Percentiles rank a stretch among this genome's conserved stretches.
Conservation (phyloP, 192 early-diverging fungal species). For the Coemansia guatemalensis region DNA sequence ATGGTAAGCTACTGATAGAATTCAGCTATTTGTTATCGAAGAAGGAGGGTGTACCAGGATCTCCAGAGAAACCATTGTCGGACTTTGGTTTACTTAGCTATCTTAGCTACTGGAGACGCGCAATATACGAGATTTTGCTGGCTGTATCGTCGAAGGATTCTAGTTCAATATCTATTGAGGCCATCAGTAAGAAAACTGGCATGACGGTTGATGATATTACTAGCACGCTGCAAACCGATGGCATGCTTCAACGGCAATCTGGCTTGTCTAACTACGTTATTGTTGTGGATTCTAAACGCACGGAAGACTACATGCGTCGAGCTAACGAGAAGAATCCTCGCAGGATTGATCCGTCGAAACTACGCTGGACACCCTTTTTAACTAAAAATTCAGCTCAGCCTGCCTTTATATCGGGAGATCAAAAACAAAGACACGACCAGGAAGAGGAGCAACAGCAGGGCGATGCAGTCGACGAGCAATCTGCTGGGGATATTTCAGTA, state of each 20-base stretch:
- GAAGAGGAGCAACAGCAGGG: not conserved
- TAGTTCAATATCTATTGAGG: conserved; percentile 43
- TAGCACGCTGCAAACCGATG: conserved; percentile 65
- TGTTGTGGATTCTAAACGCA: conserved; percentile 47
- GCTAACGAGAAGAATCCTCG: conserved; percentile 56
- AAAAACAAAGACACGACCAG: not conserved
- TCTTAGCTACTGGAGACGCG: conserved; percentile 81
- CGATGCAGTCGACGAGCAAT: conserved; percentile 4
- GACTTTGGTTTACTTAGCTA: conserved; percentile 88
- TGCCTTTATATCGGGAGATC: not conserved
- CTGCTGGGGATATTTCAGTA: conserved; percentile 3
- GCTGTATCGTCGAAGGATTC: conserved; percentile 5
- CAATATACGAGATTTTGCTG: conserved; percentile 68
- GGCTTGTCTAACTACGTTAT: conserved; percentile 49
- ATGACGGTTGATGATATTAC: conserved; percentile 84
- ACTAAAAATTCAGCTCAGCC: conserved; percentile 28
- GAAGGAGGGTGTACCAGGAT: conserved; percentile 73
- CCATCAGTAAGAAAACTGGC: conserved; percentile 66
- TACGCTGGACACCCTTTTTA: conserved; percentile 71
- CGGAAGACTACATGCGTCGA: conserved; percentile 50
- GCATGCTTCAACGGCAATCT: conserved; percentile 35
- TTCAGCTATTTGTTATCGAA: conserved; percentile 87
- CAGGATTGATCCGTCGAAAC: conserved; percentile 58
- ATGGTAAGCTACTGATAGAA: conserved; percentile 90
- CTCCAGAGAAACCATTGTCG: conserved; percentile 90